Evolutionary conservation across 2,329 filamentous ascomycete genomes (phyloP).

Genomic region (Zymoseptoria brevis): DNA sequence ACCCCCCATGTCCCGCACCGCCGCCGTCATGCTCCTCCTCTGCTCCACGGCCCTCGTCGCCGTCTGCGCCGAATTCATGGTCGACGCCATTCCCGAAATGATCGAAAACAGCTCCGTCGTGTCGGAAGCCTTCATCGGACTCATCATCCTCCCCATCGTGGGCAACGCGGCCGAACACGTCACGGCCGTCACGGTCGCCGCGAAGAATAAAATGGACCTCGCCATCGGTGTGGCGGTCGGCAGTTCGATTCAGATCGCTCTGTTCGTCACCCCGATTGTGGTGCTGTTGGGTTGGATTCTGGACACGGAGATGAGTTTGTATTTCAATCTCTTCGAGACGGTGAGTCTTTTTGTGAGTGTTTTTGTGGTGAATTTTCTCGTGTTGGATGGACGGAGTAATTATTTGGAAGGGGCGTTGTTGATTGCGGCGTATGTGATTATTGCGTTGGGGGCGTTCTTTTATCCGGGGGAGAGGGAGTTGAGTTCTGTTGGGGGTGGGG

Average conservation of each 20-base stretch:
- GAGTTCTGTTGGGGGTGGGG: constrained; percentile 36
- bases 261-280: constrained; percentile 69
- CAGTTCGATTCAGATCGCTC: constrained; percentile 70
- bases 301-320: constrained; percentile 59
- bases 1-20: constrained; percentile 48
- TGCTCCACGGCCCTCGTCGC: constrained; percentile 52
- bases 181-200: constrained; percentile 69
- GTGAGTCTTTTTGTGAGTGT: constrained; percentile 74
- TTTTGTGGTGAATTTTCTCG: constrained; percentile 77
- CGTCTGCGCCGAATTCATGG: constrained; percentile 62
- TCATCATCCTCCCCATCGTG: constrained; percentile 76
- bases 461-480: constrained; percentile 38
- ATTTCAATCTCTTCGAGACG: constrained; percentile 55
- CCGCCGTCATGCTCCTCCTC: constrained; percentile 48
- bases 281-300: constrained; percentile 74
- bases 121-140: constrained; percentile 67
- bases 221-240: constrained; percentile 74
- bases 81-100: constrained; percentile 63
- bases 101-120: constrained; percentile 49
- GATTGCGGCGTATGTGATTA: constrained; percentile 72
- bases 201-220: constrained; percentile 80
- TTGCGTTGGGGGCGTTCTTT: constrained; percentile 51
- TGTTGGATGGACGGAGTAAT: constrained; percentile 73
- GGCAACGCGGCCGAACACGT: constrained; percentile 77
- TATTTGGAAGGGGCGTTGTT: constrained; percentile 72